Evolutionary conservation across 2,329 filamentous ascomycete species (phyloP), one percentile per base, ranked within the genome.

Genomic region (Epichloe typhina): DNA sequence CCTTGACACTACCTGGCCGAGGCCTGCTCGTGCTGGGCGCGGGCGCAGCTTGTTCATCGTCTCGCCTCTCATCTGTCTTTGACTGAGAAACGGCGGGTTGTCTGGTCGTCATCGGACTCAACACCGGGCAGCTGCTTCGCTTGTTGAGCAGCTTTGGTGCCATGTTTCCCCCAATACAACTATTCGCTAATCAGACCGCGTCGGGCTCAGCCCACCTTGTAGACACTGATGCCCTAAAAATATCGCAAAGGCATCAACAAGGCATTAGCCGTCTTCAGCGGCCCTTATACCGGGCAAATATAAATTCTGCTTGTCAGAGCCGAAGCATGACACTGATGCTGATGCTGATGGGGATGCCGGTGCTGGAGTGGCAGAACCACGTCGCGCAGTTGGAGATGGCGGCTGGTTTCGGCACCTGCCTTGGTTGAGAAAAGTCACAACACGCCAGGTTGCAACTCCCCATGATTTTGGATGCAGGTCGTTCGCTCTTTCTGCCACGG

Each of bases 1-100:
- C 63, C 36, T 56, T 63, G 11, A 64, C 61, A 36, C 61, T 58
- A 6, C 57, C 58, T 19, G 57, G 59, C 36, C 58, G 60, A n/a
- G 60, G 50, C 46, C 58, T 66, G 21, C 59, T 33, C 1, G 42
- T 50, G 39, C 55, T 53, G 4, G 52, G 50, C 5, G 46, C 47
- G 4, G 52, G 50, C 5, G 46, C 47, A 4, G 54, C 58, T 19
- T 13, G 52, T 7, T 47, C 54, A 2, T 47, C 45, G 3, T 50
- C 43, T 19, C 47, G 47, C 26, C 31, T 33, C 17, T 43, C 39
- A 23, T 46, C 46, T 15, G 46, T 41, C 8, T 41, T 38, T 33
- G 52, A 26, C 35, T 38, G 41, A 3, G 37, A 21, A 17, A 23
- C 6, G 6, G 12, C 13, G 12, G 40, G 15, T n/a, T 50, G 40